Percentiles rank a stretch among this genome's conserved stretches.
Evolutionary conservation across 1,284 basidiomycete genomes (phyloP).

Genomic region (Golubevia sp.): DNA sequence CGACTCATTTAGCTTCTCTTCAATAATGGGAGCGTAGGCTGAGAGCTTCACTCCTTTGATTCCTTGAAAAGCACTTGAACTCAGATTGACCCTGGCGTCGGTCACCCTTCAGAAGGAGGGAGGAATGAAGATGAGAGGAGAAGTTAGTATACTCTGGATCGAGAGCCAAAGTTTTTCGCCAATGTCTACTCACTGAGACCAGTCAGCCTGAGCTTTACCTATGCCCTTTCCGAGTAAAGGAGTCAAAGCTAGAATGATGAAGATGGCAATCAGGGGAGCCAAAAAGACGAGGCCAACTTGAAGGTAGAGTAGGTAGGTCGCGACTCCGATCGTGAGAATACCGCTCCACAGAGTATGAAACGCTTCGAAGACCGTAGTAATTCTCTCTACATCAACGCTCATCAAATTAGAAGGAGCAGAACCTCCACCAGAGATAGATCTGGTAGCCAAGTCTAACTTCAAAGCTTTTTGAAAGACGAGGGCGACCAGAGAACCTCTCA

Average conservation of each 20-base stretch:
- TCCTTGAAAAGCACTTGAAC: conserved; percentile 16
- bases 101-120: no score
- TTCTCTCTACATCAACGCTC: conserved; percentile 40
- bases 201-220: conserved; percentile 21
- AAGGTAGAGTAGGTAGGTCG: conserved; percentile 26
- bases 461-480: conserved; percentile 37
- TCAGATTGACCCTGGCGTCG: conserved; percentile 31
- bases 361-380: conserved; percentile 11
- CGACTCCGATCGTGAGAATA: conserved; percentile 23
- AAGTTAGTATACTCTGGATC: no score
- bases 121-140: no score
- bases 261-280: conserved; percentile 21
- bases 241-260: conserved; percentile 17
- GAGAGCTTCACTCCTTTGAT: conserved; percentile 41
- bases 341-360: conserved; percentile 25
- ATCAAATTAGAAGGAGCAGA: conserved; percentile 37
- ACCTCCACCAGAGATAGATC: conserved; percentile 18
- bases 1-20: conserved; percentile 17
- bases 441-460: conserved; percentile 24
- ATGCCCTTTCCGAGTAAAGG: conserved; percentile 23
- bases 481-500: conserved; percentile 32
- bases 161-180: no score
- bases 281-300: conserved; percentile 30
- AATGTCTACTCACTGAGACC: no score
- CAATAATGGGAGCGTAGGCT: conserved; percentile 29